phyloP scores from a whole-genome alignment of 208 protist genomes.

The Eutreptiella sp. region DNA sequence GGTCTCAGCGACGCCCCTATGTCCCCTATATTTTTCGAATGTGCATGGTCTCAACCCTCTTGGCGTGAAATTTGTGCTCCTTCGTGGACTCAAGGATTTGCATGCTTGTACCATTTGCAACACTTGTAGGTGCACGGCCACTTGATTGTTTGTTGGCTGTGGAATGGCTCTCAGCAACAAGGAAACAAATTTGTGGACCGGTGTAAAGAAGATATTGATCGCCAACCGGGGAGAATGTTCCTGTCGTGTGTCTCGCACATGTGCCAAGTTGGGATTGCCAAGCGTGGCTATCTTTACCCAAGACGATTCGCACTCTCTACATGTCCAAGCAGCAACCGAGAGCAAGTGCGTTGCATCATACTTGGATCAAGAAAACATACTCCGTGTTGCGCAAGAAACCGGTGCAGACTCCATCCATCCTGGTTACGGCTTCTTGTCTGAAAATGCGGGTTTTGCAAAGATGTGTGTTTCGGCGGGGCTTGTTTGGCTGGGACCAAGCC shows the following conservation, averaged over 20 bases:
- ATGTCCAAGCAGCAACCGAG: conserved; percentile 23
- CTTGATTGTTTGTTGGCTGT: no score
- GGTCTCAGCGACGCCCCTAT: no score
- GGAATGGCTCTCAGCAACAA: no score
- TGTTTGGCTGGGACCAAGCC: conserved; percentile 24
- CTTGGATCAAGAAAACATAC: not conserved
- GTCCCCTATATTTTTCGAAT: no score
- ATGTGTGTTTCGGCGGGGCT: conserved; percentile 12
- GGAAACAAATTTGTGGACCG: no score
- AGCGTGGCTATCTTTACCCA: conserved; percentile 60
- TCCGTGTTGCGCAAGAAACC: conserved; percentile 6
- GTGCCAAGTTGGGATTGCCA: conserved; percentile 55
- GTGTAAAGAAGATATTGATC: conserved; percentile 46
- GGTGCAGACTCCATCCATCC: conserved; percentile 24
- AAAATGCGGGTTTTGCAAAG: conserved; percentile 25
- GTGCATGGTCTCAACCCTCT: no score
- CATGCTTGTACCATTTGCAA: no score
- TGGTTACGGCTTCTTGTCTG: conserved; percentile 32
- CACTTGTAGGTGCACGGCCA: no score
- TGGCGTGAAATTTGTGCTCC: no score
- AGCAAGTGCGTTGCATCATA: not conserved
- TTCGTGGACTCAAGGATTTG: no score
- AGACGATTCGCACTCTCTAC: conserved; percentile 41
- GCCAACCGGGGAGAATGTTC: conserved; percentile 76
- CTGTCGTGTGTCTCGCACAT: conserved; percentile 59